Percentiles rank a stretch among this genome's conserved stretches.
phyloP scores from a whole-genome alignment of 441 rosid species.

The Adansonia gregorii region DNA sequence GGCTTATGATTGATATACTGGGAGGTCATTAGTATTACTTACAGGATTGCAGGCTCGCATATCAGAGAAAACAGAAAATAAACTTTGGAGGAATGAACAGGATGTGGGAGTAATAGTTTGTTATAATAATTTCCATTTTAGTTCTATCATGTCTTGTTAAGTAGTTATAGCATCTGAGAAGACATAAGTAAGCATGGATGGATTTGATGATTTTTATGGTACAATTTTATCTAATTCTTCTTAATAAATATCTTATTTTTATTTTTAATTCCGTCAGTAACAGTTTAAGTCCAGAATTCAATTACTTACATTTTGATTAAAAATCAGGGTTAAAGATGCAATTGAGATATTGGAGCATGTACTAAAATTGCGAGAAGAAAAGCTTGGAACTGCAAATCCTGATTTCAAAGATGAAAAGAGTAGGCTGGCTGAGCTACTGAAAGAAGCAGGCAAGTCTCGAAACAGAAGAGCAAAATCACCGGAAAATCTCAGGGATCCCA shows the following conservation, averaged over 20 bases:
- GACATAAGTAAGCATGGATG: neutral
- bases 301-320: neutral
- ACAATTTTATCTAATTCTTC: neutral
- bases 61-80: neutral
- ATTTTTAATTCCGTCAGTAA: neutral
- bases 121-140: neutral
- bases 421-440: conserved; percentile 85
- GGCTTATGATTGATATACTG: neutral
- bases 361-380: conserved; percentile 87
- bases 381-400: conserved; percentile 93
- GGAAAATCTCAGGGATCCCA: conserved; percentile 85
- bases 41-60: neutral
- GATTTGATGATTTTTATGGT: neutral
- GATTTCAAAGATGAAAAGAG: conserved; percentile 93
- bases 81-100: neutral
- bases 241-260: neutral
- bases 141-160: neutral
- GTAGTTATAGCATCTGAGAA: neutral
- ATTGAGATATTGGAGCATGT: conserved; percentile 89
- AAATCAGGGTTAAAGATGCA: conserved; percentile 85
- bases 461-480: conserved; percentile 89
- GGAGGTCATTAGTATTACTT: neutral
- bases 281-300: neutral
- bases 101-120: neutral
- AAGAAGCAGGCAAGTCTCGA: conserved; percentile 88